Base-by-base conservation (phyloP, 208 protist species). In the Trypanosoma avium region DNA sequence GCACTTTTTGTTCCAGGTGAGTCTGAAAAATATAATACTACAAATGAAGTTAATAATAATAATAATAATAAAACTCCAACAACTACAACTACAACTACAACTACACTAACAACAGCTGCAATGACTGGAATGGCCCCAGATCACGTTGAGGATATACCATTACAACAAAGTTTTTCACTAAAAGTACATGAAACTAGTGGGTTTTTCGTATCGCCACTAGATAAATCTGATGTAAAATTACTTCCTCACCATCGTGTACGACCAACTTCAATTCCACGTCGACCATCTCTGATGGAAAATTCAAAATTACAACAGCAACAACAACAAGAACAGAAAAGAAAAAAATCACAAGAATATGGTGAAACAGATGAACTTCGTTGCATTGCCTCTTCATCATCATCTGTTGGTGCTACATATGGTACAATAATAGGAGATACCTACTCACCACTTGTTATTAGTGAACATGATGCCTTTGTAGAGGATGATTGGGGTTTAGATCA, bases 401-500 rank as follows among this genome's bases (percentile, higher is more conserved):
- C 46, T 32, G 12, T 43, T 2, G 61, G n/a, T 8, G 61, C 47
- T 6, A 43, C 24, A 19, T 47, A 26, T 15, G 30, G 43, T 49
- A 2, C 8, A n/a, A 43, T 45, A 10, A n/a, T 19, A 24, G 45
- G 13, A 22, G 32, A 57, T 24, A 21, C 56, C 33, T 30, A 26
- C 6, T 75, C 70, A 17, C 68, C 71, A 26, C 48, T 52, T 19
- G 77, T 52, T 2, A 61, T 86, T 35, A 36, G 74, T 56, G 76
- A 62, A 36, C 54, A 73, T 60, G 80, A 92, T 55, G 78, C 74
- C 70, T 90, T 88, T 59, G 74, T 71, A 32, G 87, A 93, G 49
- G 74, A 79, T 67, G 83, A 87, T 67, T 93, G 83, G 83, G 59
- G 9, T 12, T 77, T 93, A 68, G 81, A 90, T 61, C 87, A 90